phyloP scores from a whole-genome alignment of 2,329 filamentous ascomycete species.

The Talaromyces piceae region DNA sequence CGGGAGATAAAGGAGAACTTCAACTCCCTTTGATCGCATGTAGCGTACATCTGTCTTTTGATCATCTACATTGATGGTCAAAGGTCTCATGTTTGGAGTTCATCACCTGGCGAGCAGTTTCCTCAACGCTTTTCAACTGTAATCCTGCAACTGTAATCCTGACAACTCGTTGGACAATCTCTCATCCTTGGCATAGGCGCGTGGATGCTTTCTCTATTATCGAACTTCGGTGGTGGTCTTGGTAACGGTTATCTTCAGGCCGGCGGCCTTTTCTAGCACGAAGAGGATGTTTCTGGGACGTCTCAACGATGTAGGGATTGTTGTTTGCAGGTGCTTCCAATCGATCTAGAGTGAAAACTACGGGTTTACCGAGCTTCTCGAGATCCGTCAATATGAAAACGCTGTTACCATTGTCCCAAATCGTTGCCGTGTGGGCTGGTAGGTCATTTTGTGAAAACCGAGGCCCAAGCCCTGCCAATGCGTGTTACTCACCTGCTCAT shows the following conservation, averaged over 20 bases:
- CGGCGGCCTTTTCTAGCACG: slow-evolving; percentile 47
- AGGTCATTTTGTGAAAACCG: slow-evolving; percentile 48
- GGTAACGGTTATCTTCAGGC: slow-evolving; percentile 45
- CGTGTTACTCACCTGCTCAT: slow-evolving; percentile 13
- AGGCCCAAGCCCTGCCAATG: slow-evolving; percentile 36
- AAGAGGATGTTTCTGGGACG: slow-evolving; percentile 53
- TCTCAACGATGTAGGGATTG: slow-evolving; percentile 50
- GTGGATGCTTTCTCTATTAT: slow-evolving; percentile 14
- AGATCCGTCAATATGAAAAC: slow-evolving; percentile 48
- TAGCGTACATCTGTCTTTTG: no score
- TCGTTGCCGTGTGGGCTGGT: slow-evolving; percentile 41
- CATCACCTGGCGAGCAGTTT: slow-evolving; percentile 13
- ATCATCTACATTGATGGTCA: not conserved
- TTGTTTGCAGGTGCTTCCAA: slow-evolving; percentile 50
- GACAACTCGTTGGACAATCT: slow-evolving; percentile 17
- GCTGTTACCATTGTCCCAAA: slow-evolving; percentile 52
- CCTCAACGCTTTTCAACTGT: slow-evolving; percentile 15
- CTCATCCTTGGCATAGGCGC: slow-evolving; percentile 18
- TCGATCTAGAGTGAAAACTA: slow-evolving; percentile 44
- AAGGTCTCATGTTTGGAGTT: not conserved
- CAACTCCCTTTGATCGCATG: no score
- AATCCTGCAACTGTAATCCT: slow-evolving; percentile 17
- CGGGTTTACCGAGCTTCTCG: slow-evolving; percentile 44
- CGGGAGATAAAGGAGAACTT: no score
- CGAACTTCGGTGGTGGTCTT: slow-evolving; percentile 23